Evolutionary conservation across 306 rosid genomes (phyloP), one percentile per base, ranked within the genome.

Genomic region (Begonia peltatifolia): DNA sequence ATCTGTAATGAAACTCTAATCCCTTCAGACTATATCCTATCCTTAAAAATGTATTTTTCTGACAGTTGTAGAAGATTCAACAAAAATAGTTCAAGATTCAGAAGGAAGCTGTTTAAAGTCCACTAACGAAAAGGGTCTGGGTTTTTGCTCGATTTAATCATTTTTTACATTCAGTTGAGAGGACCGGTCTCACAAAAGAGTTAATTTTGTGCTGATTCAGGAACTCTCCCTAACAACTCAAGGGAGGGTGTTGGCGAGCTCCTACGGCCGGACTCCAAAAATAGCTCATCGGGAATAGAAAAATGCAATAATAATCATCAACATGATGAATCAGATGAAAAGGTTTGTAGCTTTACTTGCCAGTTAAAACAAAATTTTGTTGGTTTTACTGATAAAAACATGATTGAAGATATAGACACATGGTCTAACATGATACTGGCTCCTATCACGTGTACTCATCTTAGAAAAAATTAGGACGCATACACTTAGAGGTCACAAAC

Each of bases 201-300:
- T 55, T 55, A 35, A 11, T 54, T 49, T 59, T 65, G 22, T 52
- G 12, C 18, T 42, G 35, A 52, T 46, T 61, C 63, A 77, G 83
- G 57, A 57, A 53, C 63, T 38, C 75, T 73, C 12, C 69, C 65
- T 12, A 54, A 73, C 18, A 57, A 56, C 53, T 77, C 83, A 57
- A 30, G 35, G 61, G 69, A 67, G 22, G 74, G 69, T 46, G 83
- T 77, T 11, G 62, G 64, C 48, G 73, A 64, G 51, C 64, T 73
- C 57, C 64, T 67, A 12, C 57, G 64, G 42, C 68, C 46, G 47
- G 59, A 71, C 42, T 59, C 63, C 51, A 74, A 66, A 25, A 36
- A 49, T 36, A 10, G 48, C 43, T 57, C 64, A 6, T 36, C 42
- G 5, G 77, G 72, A 50, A 60, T 42, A 38, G 58, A 20, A 63